A percentile compares a stretch with the other conserved stretches of the same genome.
These are phyloP conservation scores for Ustilago tritici DNA, from an alignment of 1,284 basidiomycete species.

Conservation along the genomic window DNA sequence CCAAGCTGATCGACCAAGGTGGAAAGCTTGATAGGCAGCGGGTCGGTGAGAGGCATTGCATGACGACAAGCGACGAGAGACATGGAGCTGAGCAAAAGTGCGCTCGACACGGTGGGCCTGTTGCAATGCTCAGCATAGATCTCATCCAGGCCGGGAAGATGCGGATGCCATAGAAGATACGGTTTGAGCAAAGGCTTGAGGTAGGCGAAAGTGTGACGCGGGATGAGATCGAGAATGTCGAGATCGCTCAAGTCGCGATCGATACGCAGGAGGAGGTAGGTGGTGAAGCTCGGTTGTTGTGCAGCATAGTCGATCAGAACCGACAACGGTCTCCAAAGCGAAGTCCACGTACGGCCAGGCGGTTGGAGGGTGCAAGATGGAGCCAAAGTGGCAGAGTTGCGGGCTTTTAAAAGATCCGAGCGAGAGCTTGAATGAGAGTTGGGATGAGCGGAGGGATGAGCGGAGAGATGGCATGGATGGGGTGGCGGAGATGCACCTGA, in stretches of 20 bases:
- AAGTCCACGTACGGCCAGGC: constrained; percentile 52
- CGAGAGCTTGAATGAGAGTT: constrained; percentile 3
- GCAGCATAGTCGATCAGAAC: constrained; percentile 55
- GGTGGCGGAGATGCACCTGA: constrained; percentile 16
- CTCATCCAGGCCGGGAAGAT: constrained; percentile 33
- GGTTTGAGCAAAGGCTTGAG: constrained; percentile 46
- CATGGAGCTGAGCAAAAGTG: constrained; percentile 48
- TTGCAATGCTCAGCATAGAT: constrained; percentile 34
- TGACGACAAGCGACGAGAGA: constrained; percentile 47
- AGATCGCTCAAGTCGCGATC: constrained; percentile 25
- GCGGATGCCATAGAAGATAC: constrained; percentile 50
- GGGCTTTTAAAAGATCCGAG: constrained; percentile 5
- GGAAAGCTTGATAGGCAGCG: constrained; percentile 36
- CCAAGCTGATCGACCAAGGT: constrained; percentile 48
- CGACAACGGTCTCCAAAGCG: constrained; percentile 48
- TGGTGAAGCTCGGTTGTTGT: constrained; percentile 44
- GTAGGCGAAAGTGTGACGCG: constrained; percentile 22
- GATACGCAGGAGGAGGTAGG: constrained; percentile 42
- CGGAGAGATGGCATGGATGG: constrained; percentile 13
- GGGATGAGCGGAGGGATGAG: constrained; percentile 3
- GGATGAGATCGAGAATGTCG: constrained; percentile 44
- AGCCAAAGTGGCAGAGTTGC: constrained; percentile 12
- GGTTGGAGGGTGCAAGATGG: constrained; percentile 23
- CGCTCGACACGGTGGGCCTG: constrained; percentile 34
- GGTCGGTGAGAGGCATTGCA: constrained; percentile 45